These are phyloP conservation scores for Phytophthora vignae DNA, from an alignment of 352 stramenopile species.

Conservation along the genomic window DNA sequence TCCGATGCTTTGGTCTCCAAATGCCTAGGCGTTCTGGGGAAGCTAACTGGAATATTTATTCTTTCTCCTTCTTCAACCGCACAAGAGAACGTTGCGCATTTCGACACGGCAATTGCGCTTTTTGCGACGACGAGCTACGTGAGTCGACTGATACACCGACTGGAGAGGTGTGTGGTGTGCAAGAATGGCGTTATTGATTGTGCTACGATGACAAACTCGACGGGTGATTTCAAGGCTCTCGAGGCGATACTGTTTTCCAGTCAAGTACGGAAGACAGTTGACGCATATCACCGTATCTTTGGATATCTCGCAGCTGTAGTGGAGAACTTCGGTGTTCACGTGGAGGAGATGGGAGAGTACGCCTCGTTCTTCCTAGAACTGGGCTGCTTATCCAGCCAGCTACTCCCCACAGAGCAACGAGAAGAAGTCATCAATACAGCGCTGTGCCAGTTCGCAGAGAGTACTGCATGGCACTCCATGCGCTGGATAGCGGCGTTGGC, in stretches of 20 bases:
- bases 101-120: constrained; percentile 17
- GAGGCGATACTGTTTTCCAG: constrained; percentile 33
- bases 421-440: constrained; percentile 29
- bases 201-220: constrained; percentile 2
- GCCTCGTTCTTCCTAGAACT: constrained; percentile 26
- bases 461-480: constrained; percentile 36
- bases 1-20: constrained; percentile 29
- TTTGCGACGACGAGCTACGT: constrained; percentile 23
- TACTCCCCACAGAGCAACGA: constrained; percentile 27
- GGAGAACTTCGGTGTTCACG: constrained; percentile 9
- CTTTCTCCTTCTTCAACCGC: constrained; percentile 21
- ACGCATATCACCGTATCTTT: constrained; percentile 25
- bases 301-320: constrained; percentile 21
- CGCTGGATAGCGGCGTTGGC: constrained; percentile 30
- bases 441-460: constrained; percentile 29
- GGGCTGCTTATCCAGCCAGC: constrained; percentile 28
- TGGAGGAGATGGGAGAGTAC: constrained; percentile 3
- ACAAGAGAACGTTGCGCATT: constrained; percentile 8
- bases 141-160: constrained; percentile 13
- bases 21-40: constrained; percentile 27
- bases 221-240: constrained; percentile 34
- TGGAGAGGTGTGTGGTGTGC: constrained; percentile 9
- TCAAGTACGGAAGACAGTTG: constrained; percentile 26
- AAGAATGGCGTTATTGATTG: background rate
- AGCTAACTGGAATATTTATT: constrained; percentile 24